phyloP scores from a whole-genome alignment of 169 alveolate genomes.

The Plasmodium sp. region DNA sequence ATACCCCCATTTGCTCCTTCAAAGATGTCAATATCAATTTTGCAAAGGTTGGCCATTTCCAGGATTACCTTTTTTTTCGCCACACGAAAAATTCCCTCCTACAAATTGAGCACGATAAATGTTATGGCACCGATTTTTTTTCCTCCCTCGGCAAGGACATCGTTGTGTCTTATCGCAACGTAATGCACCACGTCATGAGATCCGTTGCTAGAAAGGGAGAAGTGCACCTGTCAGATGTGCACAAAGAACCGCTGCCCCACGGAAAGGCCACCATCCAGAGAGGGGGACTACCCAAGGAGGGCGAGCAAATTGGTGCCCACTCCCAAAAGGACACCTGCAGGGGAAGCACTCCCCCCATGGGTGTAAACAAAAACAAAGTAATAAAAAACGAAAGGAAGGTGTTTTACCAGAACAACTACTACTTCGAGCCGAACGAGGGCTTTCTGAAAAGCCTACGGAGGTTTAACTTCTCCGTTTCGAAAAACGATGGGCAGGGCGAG shows the following conservation, averaged over 20 bases:
- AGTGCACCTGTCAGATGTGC: neutral
- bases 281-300: neutral
- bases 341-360: neutral
- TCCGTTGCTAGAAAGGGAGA: neutral
- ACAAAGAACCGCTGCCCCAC: neutral
- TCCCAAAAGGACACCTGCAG: neutral
- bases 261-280: neutral
- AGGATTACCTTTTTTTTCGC: constrained; percentile 19
- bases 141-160: neutral
- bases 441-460: constrained; percentile 30
- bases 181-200: neutral
- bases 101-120: constrained; percentile 2
- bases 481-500: constrained; percentile 20
- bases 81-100: constrained; percentile 11
- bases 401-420: constrained; percentile 30
- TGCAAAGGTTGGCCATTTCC: constrained; percentile 3
- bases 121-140: constrained; percentile 10
- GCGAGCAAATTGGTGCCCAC: neutral
- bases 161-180: neutral
- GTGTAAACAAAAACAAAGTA: constrained; percentile 14
- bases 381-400: constrained; percentile 19
- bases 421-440: constrained; percentile 15
- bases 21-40: constrained; percentile 41
- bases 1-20: constrained; percentile 18
- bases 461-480: constrained; percentile 38